Conservation (phyloP, 768 basidiomycete species). For the Lentinula aciculospora region DNA sequence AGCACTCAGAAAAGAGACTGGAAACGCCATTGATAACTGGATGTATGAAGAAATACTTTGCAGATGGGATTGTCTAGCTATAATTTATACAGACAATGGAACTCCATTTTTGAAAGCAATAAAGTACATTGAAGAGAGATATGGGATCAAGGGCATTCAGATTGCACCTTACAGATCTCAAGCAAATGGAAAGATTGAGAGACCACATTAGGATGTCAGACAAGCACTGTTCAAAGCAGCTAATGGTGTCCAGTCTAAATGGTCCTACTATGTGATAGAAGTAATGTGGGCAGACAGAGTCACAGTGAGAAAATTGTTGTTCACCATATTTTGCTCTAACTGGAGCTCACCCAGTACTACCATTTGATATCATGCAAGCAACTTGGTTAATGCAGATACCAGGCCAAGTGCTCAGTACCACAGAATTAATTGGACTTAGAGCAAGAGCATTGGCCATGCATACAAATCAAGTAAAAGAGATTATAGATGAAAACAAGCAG, state of each 20-base stretch:
- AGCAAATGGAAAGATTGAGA: conserved; percentile 4
- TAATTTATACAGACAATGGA: conserved; percentile 28
- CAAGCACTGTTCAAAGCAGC: background rate
- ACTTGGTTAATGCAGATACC: no score
- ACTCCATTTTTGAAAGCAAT: conserved; percentile 13
- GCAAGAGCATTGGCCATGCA: no score
- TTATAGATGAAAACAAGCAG: no score
- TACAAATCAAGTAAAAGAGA: no score
- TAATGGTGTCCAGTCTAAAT: background rate
- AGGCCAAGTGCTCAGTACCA: no score
- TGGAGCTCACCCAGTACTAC: no score
- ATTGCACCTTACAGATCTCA: conserved; percentile 28
- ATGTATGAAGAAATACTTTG: conserved; percentile 12
- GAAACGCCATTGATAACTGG: background rate
- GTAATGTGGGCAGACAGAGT: no score
- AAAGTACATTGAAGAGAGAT: conserved; percentile 15
- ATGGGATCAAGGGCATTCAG: conserved; percentile 21
- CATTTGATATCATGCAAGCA: no score
- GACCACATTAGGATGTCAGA: background rate
- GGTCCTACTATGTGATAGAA: background rate
- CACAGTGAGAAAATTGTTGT: no score
- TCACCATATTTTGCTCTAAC: no score
- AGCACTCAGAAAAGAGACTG: conserved; percentile 1
- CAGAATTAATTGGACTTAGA: no score
- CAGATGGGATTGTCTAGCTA: conserved; percentile 21